Conservation (phyloP, 768 basidiomycete genomes). For the Termitomyces sp. region DNA sequence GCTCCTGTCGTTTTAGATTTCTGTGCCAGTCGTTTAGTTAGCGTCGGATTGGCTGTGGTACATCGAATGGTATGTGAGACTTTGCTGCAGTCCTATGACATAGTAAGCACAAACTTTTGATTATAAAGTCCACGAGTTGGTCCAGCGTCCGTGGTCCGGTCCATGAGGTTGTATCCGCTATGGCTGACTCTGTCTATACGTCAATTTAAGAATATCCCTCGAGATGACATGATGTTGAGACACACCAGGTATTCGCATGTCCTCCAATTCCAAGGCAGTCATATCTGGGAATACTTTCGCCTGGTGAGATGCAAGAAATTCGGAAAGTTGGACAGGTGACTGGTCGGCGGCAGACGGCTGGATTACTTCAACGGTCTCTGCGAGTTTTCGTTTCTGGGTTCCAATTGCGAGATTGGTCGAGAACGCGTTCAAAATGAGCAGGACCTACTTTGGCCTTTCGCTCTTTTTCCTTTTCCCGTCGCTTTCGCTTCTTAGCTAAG, state of each 20-base stretch:
- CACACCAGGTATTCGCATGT: constrained; percentile 75
- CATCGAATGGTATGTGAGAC: neutral
- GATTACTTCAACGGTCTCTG: constrained; percentile 31
- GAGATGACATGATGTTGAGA: constrained; percentile 4
- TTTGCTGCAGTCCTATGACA: neutral
- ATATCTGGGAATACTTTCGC: constrained; percentile 63
- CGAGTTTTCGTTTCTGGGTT: constrained; percentile 63
- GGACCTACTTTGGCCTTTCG: constrained; percentile 57
- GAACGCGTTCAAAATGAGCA: neutral
- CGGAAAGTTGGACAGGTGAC: constrained; percentile 49
- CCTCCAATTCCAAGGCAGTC: constrained; percentile 74
- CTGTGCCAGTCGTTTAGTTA: constrained; percentile 70
- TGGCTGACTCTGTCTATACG: constrained; percentile 58
- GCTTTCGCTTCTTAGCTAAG: constrained; percentile 61
- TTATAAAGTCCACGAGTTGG: constrained; percentile 69
- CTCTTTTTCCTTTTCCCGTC: constrained; percentile 70
- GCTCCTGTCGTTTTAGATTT: constrained; percentile 74
- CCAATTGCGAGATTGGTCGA: neutral
- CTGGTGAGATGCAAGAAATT: constrained; percentile 63
- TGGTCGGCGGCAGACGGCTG: constrained; percentile 50
- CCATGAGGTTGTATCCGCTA: constrained; percentile 75
- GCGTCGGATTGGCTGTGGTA: constrained; percentile 52
- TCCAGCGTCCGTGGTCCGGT: constrained; percentile 67
- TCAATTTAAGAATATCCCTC: constrained; percentile 39
- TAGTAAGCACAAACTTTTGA: constrained; percentile 47